phyloP scores from a whole-genome alignment of 495 filamentous ascomycete genomes.

The Staphylotrichum tortipilum region DNA sequence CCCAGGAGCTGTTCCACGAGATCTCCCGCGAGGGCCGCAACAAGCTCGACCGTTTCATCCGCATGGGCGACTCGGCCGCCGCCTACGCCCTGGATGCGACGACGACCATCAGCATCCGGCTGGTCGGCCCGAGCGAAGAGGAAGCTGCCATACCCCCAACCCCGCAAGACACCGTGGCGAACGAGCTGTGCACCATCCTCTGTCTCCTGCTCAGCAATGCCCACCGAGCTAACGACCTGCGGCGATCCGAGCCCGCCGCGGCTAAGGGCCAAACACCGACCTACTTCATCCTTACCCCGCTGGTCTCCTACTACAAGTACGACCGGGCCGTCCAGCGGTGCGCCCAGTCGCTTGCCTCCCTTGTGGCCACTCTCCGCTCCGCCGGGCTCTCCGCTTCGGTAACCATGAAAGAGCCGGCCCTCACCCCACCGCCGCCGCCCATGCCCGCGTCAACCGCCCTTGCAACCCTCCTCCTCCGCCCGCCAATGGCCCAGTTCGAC shows the following conservation, averaged over 20 bases:
- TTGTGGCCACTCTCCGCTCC: constrained; percentile 15
- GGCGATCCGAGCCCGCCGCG: constrained; percentile 21
- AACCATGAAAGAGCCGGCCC: constrained; percentile 17
- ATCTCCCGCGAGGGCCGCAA: constrained; percentile 69
- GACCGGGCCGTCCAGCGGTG: constrained; percentile 30
- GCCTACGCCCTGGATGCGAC: constrained; percentile 44
- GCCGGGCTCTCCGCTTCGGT: constrained; percentile 20
- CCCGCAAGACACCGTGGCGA: constrained; percentile 40
- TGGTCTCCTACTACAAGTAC: constrained; percentile 58
- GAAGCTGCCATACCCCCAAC: constrained; percentile 10
- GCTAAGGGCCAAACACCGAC: constrained; percentile 40
- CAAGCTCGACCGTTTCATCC: constrained; percentile 57
- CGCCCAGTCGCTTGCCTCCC: constrained; percentile 7
- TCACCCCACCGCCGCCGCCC: constrained; percentile 5
- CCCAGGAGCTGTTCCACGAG: constrained; percentile 92
- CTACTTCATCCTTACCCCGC: constrained; percentile 55
- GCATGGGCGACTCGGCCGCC: constrained; percentile 47
- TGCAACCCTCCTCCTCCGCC: constrained; percentile 14
- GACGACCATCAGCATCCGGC: constrained; percentile 38
- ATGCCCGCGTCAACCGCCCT: constrained; percentile 12
- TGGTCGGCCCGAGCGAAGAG: constrained; percentile 43
- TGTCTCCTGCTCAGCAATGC: constrained; percentile 59
- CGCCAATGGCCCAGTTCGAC: constrained; percentile 26
- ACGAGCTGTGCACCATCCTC: constrained; percentile 50
- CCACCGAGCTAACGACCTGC: constrained; percentile 53